Conservation (phyloP, 768 basidiomycete genomes). For the Chalciporus pseudorubinellus region DNA sequence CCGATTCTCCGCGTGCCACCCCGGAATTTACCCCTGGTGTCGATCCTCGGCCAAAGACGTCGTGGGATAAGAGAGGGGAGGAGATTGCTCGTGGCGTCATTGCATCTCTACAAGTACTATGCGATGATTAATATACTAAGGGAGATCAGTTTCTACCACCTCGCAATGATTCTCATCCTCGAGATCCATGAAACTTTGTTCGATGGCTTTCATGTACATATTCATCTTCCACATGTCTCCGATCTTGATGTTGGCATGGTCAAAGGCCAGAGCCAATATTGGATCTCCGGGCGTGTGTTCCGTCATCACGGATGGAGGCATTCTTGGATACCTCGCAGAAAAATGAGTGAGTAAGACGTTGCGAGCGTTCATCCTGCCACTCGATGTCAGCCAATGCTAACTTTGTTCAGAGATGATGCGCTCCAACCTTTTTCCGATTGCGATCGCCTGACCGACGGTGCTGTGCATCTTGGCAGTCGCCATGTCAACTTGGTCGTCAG, state of each 20-base stretch:
- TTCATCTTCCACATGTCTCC: constrained; percentile 85
- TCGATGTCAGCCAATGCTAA: background rate
- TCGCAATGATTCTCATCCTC: constrained; percentile 39
- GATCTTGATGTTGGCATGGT: constrained; percentile 68
- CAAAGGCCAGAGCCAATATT: constrained; percentile 75
- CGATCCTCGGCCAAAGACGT: constrained; percentile 5
- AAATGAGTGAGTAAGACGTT: constrained; percentile 94
- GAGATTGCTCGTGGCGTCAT: constrained; percentile 51
- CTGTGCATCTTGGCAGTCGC: constrained; percentile 81
- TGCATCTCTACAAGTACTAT: constrained; percentile 44
- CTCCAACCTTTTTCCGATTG: constrained; percentile 65
- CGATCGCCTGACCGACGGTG: constrained; percentile 86
- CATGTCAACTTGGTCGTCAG: constrained; percentile 74
- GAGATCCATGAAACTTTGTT: constrained; percentile 56
- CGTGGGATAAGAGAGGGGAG: constrained; percentile 36
- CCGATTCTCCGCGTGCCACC: constrained; percentile 6
- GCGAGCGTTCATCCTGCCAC: constrained; percentile 73
- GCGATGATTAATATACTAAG: constrained; percentile 11
- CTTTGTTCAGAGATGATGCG: background rate
- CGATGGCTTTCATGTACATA: constrained; percentile 70
- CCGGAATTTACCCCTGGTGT: constrained; percentile 8
- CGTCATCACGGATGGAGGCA: constrained; percentile 50
- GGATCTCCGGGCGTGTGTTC: constrained; percentile 34
- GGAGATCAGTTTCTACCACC: constrained; percentile 18
- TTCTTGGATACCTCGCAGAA: constrained; percentile 88